Conservation (phyloP, 2,329 filamentous ascomycete genomes). For the Alternaria conjuncta region DNA sequence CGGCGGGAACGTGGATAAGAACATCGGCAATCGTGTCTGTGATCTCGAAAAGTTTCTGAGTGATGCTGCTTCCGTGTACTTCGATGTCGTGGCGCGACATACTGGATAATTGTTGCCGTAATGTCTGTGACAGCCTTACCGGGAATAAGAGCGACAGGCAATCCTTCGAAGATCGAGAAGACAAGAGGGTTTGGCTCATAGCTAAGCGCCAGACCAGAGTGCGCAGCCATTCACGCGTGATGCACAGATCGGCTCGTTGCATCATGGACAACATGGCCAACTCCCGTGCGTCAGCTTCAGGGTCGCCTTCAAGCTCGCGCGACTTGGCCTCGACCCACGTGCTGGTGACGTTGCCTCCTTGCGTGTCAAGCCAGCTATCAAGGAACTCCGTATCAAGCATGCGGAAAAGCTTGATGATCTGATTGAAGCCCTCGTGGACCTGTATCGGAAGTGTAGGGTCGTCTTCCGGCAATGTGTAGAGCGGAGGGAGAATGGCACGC, state of each 20-base stretch:
- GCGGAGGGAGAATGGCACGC: conserved; percentile 50
- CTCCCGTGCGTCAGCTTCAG: conserved; percentile 47
- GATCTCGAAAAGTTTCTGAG: conserved; percentile 67
- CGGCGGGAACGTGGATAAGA: conserved; percentile 58
- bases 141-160: conserved; percentile 55
- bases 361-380: conserved; percentile 52
- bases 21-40: conserved; percentile 67
- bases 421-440: conserved; percentile 53
- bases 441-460: conserved; percentile 49
- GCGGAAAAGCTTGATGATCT: conserved; percentile 54
- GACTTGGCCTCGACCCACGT: conserved; percentile 57
- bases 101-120: conserved; percentile 51
- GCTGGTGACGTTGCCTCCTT: conserved; percentile 44
- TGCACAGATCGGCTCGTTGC: conserved; percentile 58
- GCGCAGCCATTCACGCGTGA: conserved; percentile 58
- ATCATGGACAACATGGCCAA: conserved; percentile 50
- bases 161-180: conserved; percentile 46
- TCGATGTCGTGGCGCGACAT: conserved; percentile 57
- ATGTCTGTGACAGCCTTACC: conserved; percentile 52
- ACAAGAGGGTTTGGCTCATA: conserved; percentile 56
- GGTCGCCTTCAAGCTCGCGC: conserved; percentile 50
- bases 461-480: conserved; percentile 49
- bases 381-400: conserved; percentile 55
- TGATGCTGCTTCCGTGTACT: conserved; percentile 63
- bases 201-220: conserved; percentile 59